These are phyloP conservation scores for Fusarium tjaetaba DNA, from an alignment of 2,329 filamentous ascomycete genomes.

Conservation along the genomic window DNA sequence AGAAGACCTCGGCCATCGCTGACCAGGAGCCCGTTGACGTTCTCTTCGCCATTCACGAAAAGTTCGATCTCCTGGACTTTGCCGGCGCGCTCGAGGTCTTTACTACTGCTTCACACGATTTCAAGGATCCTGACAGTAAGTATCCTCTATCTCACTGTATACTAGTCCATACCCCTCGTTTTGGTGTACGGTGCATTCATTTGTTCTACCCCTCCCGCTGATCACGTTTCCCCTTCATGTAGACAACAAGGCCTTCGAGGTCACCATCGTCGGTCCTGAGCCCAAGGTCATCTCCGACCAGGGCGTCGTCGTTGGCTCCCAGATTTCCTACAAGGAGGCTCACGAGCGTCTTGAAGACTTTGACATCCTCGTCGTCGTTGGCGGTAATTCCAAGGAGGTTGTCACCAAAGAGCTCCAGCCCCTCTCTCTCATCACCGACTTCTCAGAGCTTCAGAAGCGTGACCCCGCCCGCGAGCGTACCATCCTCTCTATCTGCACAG, in stretches of 20 bases:
- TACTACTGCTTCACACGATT: constrained; percentile 61
- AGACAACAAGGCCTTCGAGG: constrained; percentile 68
- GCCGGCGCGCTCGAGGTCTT: constrained; percentile 65
- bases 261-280: constrained; percentile 64
- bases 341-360: constrained; percentile 78
- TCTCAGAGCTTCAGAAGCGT: constrained; percentile 81
- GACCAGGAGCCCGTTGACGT: constrained; percentile 68
- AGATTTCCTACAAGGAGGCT: constrained; percentile 83
- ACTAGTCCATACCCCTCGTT: constrained; percentile 1
- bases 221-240: constrained; percentile 28
- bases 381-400: constrained; percentile 72
- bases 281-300: constrained; percentile 66
- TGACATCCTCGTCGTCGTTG: constrained; percentile 81
- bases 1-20: constrained; percentile 67
- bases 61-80: constrained; percentile 69
- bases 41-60: constrained; percentile 68
- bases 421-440: constrained; percentile 77
- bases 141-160: constrained; percentile 17
- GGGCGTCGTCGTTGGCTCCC: constrained; percentile 75
- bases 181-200: neutral
- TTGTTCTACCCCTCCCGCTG: constrained; percentile 38
- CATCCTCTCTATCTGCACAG: constrained; percentile 82
- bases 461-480: constrained; percentile 84
- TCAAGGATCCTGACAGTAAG: constrained; percentile 62
- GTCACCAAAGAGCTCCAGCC: constrained; percentile 76